These are phyloP conservation scores for Bidens hawaiensis DNA, from an alignment of 140 eudicot species.

Conservation along the genomic window DNA sequence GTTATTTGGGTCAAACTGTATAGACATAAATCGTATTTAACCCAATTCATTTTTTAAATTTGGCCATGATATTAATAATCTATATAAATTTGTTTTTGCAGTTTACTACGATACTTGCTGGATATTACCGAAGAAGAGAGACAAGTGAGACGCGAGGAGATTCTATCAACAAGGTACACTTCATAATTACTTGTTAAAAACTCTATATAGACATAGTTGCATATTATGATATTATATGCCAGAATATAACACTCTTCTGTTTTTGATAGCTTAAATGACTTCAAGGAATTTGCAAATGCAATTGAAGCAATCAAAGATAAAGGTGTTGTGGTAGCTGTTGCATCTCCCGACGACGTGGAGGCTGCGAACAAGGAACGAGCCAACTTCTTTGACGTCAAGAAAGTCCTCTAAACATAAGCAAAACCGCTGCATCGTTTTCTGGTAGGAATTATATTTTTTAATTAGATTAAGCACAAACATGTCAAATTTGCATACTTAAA, in stretches of 20 bases:
- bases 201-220: not conserved
- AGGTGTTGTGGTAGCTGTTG: slow-evolving; percentile 96
- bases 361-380: slow-evolving; percentile 75
- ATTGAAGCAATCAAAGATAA: slow-evolving; percentile 71
- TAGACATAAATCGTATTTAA: too few relatives aligned
- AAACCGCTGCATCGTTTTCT: not conserved
- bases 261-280: slow-evolving; percentile 57
- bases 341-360: slow-evolving; percentile 82
- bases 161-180: slow-evolving; percentile 82
- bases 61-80: too few relatives aligned
- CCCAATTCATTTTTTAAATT: too few relatives aligned
- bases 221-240: slow-evolving; percentile 1
- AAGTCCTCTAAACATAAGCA: slow-evolving; percentile 45
- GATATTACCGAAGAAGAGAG: slow-evolving; percentile 94
- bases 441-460: not conserved
- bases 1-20: too few relatives aligned
- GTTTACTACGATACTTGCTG: slow-evolving; percentile 72
- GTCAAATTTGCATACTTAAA: not conserved
- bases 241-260: not conserved
- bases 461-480: not conserved
- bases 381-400: slow-evolving; percentile 72
- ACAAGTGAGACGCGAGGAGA: slow-evolving; percentile 85
- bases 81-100: slow-evolving; percentile 35
- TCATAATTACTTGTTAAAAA: not conserved
- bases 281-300: slow-evolving; percentile 83